phyloP scores from a whole-genome alignment of 495 filamentous ascomycete genomes.

The Daldinia grandis region DNA sequence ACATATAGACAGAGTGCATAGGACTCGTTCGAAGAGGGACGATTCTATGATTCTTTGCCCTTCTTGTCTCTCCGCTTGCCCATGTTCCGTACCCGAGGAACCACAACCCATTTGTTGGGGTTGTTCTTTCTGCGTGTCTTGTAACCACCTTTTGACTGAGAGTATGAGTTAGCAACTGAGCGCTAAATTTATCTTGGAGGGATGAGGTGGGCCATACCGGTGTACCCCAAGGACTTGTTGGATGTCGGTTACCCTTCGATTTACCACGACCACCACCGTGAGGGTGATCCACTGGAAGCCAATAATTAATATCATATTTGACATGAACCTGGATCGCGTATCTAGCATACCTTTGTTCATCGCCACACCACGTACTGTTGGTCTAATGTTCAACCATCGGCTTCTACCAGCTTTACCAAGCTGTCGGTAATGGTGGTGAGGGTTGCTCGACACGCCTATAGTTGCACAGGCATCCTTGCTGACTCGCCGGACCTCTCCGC shows the following conservation, averaged over 20 bases:
- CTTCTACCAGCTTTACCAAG: slow-evolving; percentile 94
- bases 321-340: neutral
- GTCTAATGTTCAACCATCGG: slow-evolving; percentile 90
- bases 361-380: slow-evolving; percentile 93
- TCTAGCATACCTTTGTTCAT: slow-evolving; percentile 85
- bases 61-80: slow-evolving; percentile 70
- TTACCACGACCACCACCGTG: slow-evolving; percentile 99
- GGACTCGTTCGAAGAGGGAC: slow-evolving; percentile 11
- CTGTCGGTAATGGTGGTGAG: slow-evolving; percentile 85
- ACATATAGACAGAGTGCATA: slow-evolving; percentile 43
- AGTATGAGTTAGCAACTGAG: slow-evolving; percentile 46
- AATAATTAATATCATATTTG: slow-evolving; percentile 38
- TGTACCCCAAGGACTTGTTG: slow-evolving; percentile 94
- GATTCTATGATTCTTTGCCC: slow-evolving; percentile 36
- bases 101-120: slow-evolving; percentile 82
- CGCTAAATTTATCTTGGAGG: neutral
- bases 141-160: slow-evolving; percentile 91
- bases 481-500: slow-evolving; percentile 88
- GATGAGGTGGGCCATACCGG: slow-evolving; percentile 69
- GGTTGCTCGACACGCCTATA: slow-evolving; percentile 91
- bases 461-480: slow-evolving; percentile 93
- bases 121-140: slow-evolving; percentile 85
- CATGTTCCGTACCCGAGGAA: slow-evolving; percentile 76
- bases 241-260: slow-evolving; percentile 95
- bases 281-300: slow-evolving; percentile 77